A percentile compares a stretch with the other conserved stretches of the same genome.
These are phyloP conservation scores for Skeletonema tropicum DNA, from an alignment of 108 stramenopile genomes.

Conservation along the genomic window DNA sequence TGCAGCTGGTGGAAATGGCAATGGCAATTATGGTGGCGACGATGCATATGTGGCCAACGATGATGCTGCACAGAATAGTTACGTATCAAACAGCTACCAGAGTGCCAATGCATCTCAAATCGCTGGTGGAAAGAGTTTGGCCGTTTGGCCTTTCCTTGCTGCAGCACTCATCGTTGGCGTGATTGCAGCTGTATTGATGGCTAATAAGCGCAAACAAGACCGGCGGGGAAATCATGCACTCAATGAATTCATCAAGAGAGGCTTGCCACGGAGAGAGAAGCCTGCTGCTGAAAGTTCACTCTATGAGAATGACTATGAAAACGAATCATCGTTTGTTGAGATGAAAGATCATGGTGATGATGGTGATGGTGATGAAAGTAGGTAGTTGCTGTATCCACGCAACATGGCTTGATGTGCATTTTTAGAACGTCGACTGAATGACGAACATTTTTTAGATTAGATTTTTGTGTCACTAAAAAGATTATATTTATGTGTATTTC, in stretches of 20 bases:
- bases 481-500: too few relatives aligned
- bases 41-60: background rate
- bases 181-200: slow-evolving; percentile 16
- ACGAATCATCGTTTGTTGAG: background rate
- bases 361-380: too few relatives aligned
- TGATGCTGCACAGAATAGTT: background rate
- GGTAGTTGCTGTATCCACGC: too few relatives aligned
- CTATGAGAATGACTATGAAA: background rate
- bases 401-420: too few relatives aligned
- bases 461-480: too few relatives aligned
- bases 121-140: background rate
- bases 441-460: too few relatives aligned
- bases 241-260: background rate
- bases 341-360: background rate
- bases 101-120: background rate
- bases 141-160: slow-evolving; percentile 19
- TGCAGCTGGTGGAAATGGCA: background rate
- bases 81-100: background rate
- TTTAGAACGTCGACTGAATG: too few relatives aligned
- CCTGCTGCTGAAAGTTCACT: background rate
- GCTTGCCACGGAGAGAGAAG: background rate
- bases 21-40: background rate
- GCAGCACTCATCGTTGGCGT: slow-evolving; percentile 13
- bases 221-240: background rate
- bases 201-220: background rate